Base-by-base conservation (phyloP, 805 yeast genomes). In the Candida orba region DNA sequence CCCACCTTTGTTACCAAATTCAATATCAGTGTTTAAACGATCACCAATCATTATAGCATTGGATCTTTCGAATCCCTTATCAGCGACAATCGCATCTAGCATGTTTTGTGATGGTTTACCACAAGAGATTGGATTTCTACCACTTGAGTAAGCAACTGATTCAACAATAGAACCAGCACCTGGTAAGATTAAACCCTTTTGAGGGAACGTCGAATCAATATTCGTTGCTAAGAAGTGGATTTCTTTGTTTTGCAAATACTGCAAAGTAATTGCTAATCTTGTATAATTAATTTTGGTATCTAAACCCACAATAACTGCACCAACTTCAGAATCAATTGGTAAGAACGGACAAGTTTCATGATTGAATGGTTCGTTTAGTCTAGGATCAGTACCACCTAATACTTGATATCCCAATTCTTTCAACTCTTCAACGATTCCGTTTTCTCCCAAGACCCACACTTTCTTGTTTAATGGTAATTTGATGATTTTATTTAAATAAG, bases 161-260 rank as follows among this genome's bases (percentile, higher is more conserved):
- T 87, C 85, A 36, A 91, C 81, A 51, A 88, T 76, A 2, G 96
- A 81, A 1, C 99, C 99, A 1, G 99, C 98, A 27, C 99, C 99
- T 17, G 96, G 95, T 40, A 93, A 73, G 39, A 86, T 75, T 53
- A 77, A 71, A 1, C 95, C 96, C 63, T 85, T 81, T 46, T 84
- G 78, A 2, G 99, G 99, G 69, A 80, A 93, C 0, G 99, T 93
- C 1, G 96, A 84, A 63, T 93, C 99, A 36, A 86, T 85, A 62
- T 93, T 93, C 6, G 98, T 93, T 20, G 97, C 98, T 50, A 93
- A 71, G 63, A 88, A 93, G 29, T 81, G 75, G 4, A 87, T 40
- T 2, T 72, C 68, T 34, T 68, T 64, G 40, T 80, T 79, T 45
- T 81, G 76, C 40, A 93, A 69, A 55, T 93, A 90, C 56, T 87